Conservation (phyloP, 352 stramenopile genomes). For the Globisporangium mamillatum region DNA sequence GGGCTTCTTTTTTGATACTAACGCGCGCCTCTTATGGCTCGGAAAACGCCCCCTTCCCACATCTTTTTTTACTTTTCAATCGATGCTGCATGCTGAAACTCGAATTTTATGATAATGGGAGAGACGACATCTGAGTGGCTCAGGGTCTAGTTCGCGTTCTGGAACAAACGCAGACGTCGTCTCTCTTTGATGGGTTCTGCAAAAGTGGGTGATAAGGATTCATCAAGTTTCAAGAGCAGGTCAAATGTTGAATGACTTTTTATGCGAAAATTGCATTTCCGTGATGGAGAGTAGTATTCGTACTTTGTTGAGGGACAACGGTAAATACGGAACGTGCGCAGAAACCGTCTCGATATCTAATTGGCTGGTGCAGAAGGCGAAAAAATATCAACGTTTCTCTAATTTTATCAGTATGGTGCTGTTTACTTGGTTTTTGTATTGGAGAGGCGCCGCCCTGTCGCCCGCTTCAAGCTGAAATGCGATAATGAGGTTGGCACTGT, state of each 20-base stretch:
- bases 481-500: too few relatives aligned
- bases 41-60: constrained; percentile 4
- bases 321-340: too few relatives aligned
- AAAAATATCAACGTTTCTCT: too few relatives aligned
- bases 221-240: neutral
- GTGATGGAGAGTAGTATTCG: neutral
- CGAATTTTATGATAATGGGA: neutral
- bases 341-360: too few relatives aligned
- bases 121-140: neutral
- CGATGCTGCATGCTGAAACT: neutral
- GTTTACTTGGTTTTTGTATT: too few relatives aligned
- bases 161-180: neutral
- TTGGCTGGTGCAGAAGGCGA: too few relatives aligned
- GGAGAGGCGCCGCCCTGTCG: too few relatives aligned
- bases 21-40: neutral
- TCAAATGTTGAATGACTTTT: neutral
- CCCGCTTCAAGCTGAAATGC: too few relatives aligned
- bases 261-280: neutral
- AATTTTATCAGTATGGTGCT: too few relatives aligned
- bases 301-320: too few relatives aligned
- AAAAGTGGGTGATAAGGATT: neutral
- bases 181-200: neutral
- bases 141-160: neutral
- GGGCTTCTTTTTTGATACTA: constrained; percentile 7
- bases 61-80: neutral